Base-by-base conservation (phyloP, 148 eudicot species). In the Persicaria maculosa region DNA sequence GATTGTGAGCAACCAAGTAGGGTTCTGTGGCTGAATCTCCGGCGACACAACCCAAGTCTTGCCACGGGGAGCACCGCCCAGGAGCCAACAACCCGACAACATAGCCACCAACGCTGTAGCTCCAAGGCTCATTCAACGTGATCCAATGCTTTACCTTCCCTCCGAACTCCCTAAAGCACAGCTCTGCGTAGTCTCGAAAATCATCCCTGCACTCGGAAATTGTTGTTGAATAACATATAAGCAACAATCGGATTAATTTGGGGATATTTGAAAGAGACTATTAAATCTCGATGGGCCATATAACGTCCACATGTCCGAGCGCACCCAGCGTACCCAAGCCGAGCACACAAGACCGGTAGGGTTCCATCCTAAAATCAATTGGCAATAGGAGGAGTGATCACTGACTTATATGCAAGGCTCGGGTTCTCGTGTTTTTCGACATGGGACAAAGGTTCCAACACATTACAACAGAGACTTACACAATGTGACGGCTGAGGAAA, bases 21-120 rank as follows among this genome's bases (percentile, higher is more conserved):
- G 84, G 84, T 9, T 81, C 84, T 4, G 82, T 79, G 54, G 79
- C 84, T 8, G 86, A 81, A 47, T 84, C 73, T 55, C 86, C 86
- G 19, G 61, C 77, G 57, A 78, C 79, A 69, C 86, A 84, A 50
- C 79, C 79, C 47, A 71, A 47, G 22, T 73, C 36, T 10, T 68
- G 79, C 84, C 83, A 83, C n/a, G 50, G 31, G 5, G 86, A 84
- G 53, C 84, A 81, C 20, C 80, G 80, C 8, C 78, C 72, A 1
- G 86, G 83, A 9, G 86, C 80, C 53, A 71, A 53, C 16, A 16
- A 9, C 31, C 84, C 84, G 1, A 19, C 14, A 8, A 78, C 84
- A 50, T 84, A 84, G 4, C 86, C 81, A 44, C 36, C n/a, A 17
- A 43, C 48, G 55, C 57, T 52, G 40, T 75, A 80, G 54, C 50